Evolutionary conservation across 2,329 filamentous ascomycete species (phyloP).

Genomic region (Alternaria dauci): DNA sequence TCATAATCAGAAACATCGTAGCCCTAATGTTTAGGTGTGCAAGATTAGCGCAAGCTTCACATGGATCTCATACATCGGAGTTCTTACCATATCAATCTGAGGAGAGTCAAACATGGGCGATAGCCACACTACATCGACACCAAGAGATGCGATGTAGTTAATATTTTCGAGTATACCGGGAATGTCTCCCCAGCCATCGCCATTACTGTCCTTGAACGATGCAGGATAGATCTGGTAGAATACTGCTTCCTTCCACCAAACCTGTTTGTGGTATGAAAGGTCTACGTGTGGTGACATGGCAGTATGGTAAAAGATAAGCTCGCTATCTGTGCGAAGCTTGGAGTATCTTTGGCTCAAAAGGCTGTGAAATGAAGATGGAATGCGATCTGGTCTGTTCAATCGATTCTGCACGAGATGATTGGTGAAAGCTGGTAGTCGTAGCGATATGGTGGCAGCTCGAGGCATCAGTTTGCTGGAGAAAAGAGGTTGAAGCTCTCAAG

Average conservation of each 20-base stretch:
- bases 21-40: constrained; percentile 45
- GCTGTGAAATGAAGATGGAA: too few species aligned
- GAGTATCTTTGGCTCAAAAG: not conserved
- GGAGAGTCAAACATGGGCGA: constrained; percentile 72
- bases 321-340: not conserved
- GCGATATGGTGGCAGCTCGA: not conserved
- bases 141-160: constrained; percentile 63
- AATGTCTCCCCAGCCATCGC: constrained; percentile 68
- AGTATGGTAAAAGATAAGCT: constrained; percentile 20
- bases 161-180: constrained; percentile 50
- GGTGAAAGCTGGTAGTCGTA: not conserved
- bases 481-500: not conserved
- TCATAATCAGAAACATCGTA: constrained; percentile 76
- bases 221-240: constrained; percentile 35
- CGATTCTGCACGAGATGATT: not conserved
- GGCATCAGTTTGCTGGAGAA: not conserved
- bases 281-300: constrained; percentile 39
- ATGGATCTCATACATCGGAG: not conserved
- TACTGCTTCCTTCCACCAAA: constrained; percentile 58
- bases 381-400: not conserved
- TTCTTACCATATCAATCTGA: constrained; percentile 66
- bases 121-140: constrained; percentile 72
- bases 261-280: constrained; percentile 30
- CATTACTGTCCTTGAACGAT: constrained; percentile 59
- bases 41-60: not conserved